These are phyloP conservation scores for Solanum bukasovii DNA, from an alignment of 257 asterid species.

Conservation along the genomic window DNA sequence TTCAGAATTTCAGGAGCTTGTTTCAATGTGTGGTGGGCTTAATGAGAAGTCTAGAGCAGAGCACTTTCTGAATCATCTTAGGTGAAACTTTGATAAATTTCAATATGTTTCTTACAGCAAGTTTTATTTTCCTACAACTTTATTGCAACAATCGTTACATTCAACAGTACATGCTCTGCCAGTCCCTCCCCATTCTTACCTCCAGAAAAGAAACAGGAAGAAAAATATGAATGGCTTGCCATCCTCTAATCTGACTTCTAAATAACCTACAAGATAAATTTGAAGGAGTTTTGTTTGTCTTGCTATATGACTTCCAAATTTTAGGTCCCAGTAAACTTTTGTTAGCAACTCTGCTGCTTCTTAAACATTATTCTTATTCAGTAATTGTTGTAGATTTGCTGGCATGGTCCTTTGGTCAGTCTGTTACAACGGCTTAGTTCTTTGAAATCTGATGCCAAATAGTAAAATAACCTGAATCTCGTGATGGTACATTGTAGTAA, in stretches of 20 bases:
- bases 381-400: background rate
- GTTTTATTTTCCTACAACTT: background rate
- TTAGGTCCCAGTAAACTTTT: background rate
- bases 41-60: slow-evolving; percentile 70
- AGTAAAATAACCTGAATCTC: background rate
- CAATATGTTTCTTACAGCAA: background rate
- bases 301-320: background rate
- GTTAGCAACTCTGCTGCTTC: background rate
- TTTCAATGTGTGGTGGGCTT: slow-evolving; percentile 85
- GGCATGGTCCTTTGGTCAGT: background rate
- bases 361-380: background rate
- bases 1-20: slow-evolving; percentile 70
- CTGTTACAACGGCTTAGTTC: background rate
- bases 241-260: background rate
- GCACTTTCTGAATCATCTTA: slow-evolving; percentile 54
- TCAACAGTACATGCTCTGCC: background rate
- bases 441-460: background rate
- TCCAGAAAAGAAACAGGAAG: background rate
- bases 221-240: background rate
- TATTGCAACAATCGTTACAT: background rate
- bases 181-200: background rate
- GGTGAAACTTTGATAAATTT: slow-evolving; percentile 31
- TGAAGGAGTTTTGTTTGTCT: background rate
- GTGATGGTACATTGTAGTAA: background rate
- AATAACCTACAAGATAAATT: background rate